Base-by-base conservation (phyloP, 179 eudicot species). In the Monotropa hypopitys region DNA sequence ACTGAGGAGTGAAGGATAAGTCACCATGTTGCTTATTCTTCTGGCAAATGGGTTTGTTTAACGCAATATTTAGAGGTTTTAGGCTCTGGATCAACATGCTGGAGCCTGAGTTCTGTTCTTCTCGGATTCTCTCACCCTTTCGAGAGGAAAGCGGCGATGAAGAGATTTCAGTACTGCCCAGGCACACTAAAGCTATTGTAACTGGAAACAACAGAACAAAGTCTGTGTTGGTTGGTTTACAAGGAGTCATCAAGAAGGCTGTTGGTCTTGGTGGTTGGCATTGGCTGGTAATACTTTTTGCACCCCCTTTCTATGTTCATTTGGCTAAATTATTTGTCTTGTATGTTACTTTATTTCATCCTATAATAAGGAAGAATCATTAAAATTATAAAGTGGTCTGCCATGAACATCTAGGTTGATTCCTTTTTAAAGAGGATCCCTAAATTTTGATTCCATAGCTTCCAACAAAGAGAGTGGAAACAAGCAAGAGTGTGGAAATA, bases 211-310 rank as follows among this genome's bases (percentile, higher is more conserved):
- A 96, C 75, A 81, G 99, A 73, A 96, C 99, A 1, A 96, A 96
- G 80, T 96, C 99, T 38, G 99, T 96, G 32, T 86, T 96, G 80
- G 98, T 96, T 28, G 99, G 99, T 5, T 84, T 96, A 50, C 97
- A 93, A 79, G 99, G 99, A 30, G 97, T 93, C 56, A 98, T 96
- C 43, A 96, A 96, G 92, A 96, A 96, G 75, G 99, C 98, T 86
- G 99, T 96, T 79, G 98, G 99, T 28, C 99, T 96, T 79, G 99
- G 99, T 77, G 99, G 99, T 20, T 93, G 99, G 99, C 99, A 96
- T 86, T 96, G 99, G 98, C 98, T 96, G 98, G 99, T 96, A 88
- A 80, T 75, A 75, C 45, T 79, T 6, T 13, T 49, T 43, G 86
- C 84, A 45, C 6, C 32, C 62, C 62, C 1, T 45, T 28, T 53